Evolutionary conservation across 1,139 yeast species (phyloP).

Genomic region (Zygosaccharomyces pseudobailii): DNA sequence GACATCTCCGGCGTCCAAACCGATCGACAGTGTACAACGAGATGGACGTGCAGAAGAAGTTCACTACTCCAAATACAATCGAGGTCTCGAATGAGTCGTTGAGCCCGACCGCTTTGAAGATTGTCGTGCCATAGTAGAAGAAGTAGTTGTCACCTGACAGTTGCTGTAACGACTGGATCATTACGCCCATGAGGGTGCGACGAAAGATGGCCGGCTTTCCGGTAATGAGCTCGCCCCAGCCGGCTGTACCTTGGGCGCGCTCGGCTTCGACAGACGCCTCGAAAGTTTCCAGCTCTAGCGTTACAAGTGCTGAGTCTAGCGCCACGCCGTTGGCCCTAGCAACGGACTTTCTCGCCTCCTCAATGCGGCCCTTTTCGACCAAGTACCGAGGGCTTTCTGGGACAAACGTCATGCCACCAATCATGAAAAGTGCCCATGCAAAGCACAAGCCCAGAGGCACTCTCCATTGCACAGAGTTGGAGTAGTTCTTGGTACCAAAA

Average conservation of each 20-base stretch:
- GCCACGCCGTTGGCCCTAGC: constrained; percentile 53
- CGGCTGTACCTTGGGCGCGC: constrained; percentile 55
- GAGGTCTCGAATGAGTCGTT: constrained; percentile 67
- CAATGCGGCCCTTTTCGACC: constrained; percentile 48
- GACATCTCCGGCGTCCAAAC: constrained; percentile 62
- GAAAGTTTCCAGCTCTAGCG: constrained; percentile 53
- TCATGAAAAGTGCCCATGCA: constrained; percentile 39
- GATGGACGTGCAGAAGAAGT: constrained; percentile 65
- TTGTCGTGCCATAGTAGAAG: constrained; percentile 72
- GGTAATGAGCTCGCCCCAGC: constrained; percentile 65
- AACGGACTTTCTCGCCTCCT: constrained; percentile 53
- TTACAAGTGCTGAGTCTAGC: constrained; percentile 51
- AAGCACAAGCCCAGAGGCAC: constrained; percentile 51
- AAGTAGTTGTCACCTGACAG: constrained; percentile 73
- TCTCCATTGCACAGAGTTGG: constrained; percentile 54
- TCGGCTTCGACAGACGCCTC: constrained; percentile 60
- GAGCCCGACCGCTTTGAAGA: constrained; percentile 70
- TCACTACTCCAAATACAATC: constrained; percentile 68
- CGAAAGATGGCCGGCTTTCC: constrained; percentile 36
- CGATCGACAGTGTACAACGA: constrained; percentile 62
- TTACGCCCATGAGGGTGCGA: constrained; percentile 58
- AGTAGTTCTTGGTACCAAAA: constrained; percentile 48
- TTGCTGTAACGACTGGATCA: constrained; percentile 65
- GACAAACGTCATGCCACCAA: constrained; percentile 54
- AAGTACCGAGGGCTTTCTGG: constrained; percentile 77